Conservation (phyloP, 495 filamentous ascomycete species). For the Penicillium paxilli region DNA sequence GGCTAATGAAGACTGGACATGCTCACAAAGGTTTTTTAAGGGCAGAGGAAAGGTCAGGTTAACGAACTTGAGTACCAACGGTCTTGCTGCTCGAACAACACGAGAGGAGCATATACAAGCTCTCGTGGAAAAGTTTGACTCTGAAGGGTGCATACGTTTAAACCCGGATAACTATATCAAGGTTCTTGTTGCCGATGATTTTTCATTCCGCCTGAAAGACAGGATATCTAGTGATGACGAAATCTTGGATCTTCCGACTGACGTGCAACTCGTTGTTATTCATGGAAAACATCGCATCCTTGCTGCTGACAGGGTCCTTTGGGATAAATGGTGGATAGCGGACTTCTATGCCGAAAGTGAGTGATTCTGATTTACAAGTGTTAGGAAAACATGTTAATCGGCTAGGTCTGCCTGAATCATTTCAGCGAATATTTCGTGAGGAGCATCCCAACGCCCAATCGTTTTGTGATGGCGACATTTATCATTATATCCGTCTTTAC, state of each 20-base stretch:
- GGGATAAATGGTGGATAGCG: conserved; percentile 1
- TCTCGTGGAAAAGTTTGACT: conserved; percentile 1
- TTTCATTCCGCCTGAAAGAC: neutral
- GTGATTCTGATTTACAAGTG: neutral
- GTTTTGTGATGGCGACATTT: conserved; percentile 15
- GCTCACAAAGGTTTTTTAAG: neutral
- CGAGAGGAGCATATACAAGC: neutral
- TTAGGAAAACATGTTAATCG: neutral
- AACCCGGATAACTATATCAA: conserved; percentile 7
- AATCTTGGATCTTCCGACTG: neutral
- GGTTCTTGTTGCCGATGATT: neutral
- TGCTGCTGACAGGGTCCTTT: neutral
- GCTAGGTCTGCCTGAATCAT: neutral
- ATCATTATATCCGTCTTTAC: conserved; percentile 6
- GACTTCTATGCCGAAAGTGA: conserved; percentile 2
- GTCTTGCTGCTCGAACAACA: neutral
- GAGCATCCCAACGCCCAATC: conserved; percentile 6
- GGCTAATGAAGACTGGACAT: neutral
- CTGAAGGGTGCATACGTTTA: conserved; percentile 1
- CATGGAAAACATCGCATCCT: neutral
- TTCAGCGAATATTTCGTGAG: neutral
- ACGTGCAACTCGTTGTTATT: neutral
- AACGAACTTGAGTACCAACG: neutral
- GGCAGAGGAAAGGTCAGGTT: neutral
- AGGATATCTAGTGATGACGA: neutral